Percentiles rank a stretch among this genome's conserved stretches.
Evolutionary conservation across 108 stramenopile genomes (phyloP).

Genomic region (Fragilaria radians): DNA sequence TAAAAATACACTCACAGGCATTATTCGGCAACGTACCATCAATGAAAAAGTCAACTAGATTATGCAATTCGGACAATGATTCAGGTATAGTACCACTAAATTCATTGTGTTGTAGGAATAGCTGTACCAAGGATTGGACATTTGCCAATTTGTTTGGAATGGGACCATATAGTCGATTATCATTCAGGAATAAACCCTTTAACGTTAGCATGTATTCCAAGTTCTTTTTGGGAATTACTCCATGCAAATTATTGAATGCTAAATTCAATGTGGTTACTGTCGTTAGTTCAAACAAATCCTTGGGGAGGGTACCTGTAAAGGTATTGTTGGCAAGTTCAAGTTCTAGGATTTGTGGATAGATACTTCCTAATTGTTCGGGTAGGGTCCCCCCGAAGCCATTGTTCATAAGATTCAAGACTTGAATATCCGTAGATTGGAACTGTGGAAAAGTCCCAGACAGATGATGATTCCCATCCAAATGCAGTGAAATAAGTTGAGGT

Average conservation of each 20-base stretch:
- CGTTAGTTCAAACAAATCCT: not conserved
- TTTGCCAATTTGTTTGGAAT: slow-evolving; percentile 26
- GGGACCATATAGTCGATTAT: slow-evolving; percentile 35
- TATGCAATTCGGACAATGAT: slow-evolving; percentile 18
- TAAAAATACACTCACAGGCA: too few relatives aligned
- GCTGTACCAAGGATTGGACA: slow-evolving; percentile 13
- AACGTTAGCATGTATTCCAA: slow-evolving; percentile 1
- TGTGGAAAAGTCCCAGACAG: not conserved
- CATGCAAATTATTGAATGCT: slow-evolving; percentile 2
- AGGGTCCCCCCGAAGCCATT: not conserved
- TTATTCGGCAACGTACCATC: slow-evolving; percentile 22
- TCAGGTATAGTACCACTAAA: slow-evolving; percentile 19
- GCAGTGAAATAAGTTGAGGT: not conserved
- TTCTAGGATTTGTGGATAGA: slow-evolving; percentile 25
- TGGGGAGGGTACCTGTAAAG: slow-evolving; percentile 31
- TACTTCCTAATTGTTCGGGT: slow-evolving; percentile 12
- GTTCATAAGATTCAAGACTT: not conserved
- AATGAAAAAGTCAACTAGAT: slow-evolving; percentile 29
- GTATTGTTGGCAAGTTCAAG: slow-evolving; percentile 43
- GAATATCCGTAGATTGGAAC: not conserved
- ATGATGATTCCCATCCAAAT: not conserved
- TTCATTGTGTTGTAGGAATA: slow-evolving; percentile 44
- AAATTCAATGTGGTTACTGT: slow-evolving; percentile 4
- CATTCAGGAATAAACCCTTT: slow-evolving; percentile 21
- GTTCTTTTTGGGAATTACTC: slow-evolving; percentile 5